Evolutionary conservation across 2,329 filamentous ascomycete genomes (phyloP), one percentile per base, ranked within the genome.

Genomic region (Calonectria montana): DNA sequence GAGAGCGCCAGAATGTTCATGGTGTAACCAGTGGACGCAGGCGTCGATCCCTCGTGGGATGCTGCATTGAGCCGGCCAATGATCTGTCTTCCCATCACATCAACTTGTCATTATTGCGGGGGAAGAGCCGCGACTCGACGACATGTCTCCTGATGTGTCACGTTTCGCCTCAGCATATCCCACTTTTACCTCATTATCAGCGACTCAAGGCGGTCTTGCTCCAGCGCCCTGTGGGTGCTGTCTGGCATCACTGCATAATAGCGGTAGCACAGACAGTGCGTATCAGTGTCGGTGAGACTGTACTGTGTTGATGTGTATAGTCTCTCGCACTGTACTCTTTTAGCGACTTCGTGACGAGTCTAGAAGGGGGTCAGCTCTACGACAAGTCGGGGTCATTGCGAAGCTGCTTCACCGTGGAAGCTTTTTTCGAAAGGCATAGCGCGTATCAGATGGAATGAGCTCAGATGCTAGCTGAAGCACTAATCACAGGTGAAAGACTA

Each of bases 1-100:
- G 12, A 35, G n/a, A 59, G 6, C 16, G 31, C 23, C 35, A 39
- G 31, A 35, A 37, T 59, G 37, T 31, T 59, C 70, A 71, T 73
- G 72, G 72, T 55, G 47, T 63, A 53, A 69, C 64, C 67, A 78
- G 77, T 78, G 75, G 74, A 64, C 61, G 66, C 67, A 65, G 67
- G 57, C 57, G 66, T 67, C 73, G 73, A 75, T 75, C 71, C 48
- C 73, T 69, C 62, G 57, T 64, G 67, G 64, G 43, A 68, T 27
- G 15, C 29, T 31, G 35, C 64, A 59, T 16, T 18, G 21, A 53
- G 43, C 62, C 41, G 16, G 45, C 69, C 69, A 70, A 70, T 70
- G 23, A 45, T 21, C 23, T 25, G 37, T 47, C 27, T n/a, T 53
- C 7, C 39, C 59, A 47, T 59, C 23, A 10, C 23, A 13, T 66